Evolutionary conservation across 106 monocot genomes (phyloP), one percentile per base, ranked within the genome.

Genomic region (Dendrobium catenatum): DNA sequence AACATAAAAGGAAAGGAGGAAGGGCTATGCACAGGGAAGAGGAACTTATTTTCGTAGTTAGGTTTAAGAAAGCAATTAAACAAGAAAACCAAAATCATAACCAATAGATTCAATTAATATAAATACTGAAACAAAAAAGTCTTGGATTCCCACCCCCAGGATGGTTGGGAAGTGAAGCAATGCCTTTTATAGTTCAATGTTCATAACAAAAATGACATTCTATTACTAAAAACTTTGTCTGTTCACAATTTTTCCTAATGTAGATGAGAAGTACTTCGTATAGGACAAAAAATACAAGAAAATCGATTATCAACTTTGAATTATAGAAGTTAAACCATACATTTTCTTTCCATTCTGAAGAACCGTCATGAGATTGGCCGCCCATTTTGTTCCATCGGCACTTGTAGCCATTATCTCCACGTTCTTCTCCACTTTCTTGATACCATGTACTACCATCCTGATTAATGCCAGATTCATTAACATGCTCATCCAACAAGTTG

Each of bases 401-500:
- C 77, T 88, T 91, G 80, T 89, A 99, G 56, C 98, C 98, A 79
- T 91, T 93, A 27, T 95, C 88, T 10, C 94, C 98, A 18, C 81
- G 81, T 75, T 95, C 98, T 79, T 91, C 94, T 48, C 93, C 98
- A 88, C 93, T 99, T 87, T 99, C 93, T 40, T 87, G 85, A 79
- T 91, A 93, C 98, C 98, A 99, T 18, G 98, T 99, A 81, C 93
- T 99, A 42, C 95, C 98, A 85, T 95, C 95, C 89, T 99, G 91
- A 87, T 93, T 95, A 80, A 80, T 83, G 56, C 98, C 95, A 40
- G 89, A 90, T 77, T 99, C 95, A 29, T 85, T 93, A 55, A 95
- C 80, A 77, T 84, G 79, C 83, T 93, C 98, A 89, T 95, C 90
- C 51, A 91, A 46, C 78, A 99, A 73, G 86, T 90, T 95, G 84